Evolutionary conservation across 2,329 filamentous ascomycete genomes (phyloP).

Genomic region (Thielaviopsis ethacetica): DNA sequence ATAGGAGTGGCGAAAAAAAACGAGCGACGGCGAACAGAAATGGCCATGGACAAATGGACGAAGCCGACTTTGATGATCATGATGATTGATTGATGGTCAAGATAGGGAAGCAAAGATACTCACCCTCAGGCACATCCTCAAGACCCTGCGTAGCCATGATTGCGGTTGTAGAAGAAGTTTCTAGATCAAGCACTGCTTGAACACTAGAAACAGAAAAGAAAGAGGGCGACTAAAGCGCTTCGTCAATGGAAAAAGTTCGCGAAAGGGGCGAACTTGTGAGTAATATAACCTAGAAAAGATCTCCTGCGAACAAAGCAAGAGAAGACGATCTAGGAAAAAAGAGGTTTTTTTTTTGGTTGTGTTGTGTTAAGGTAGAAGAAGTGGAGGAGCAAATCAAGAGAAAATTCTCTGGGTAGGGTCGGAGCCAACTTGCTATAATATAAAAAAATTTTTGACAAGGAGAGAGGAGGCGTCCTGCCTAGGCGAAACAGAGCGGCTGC

Average conservation of each 20-base stretch:
- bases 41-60: neutral
- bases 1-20: neutral
- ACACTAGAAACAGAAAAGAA: slow-evolving; percentile 39
- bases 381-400: slow-evolving; percentile 5
- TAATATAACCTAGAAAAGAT: slow-evolving; percentile 27
- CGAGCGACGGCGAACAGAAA: neutral
- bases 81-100: neutral
- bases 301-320: slow-evolving; percentile 30
- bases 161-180: slow-evolving; percentile 46
- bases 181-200: slow-evolving; percentile 67
- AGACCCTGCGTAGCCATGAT: slow-evolving; percentile 99
- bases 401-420: slow-evolving; percentile 6
- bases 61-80: neutral
- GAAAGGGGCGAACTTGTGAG: slow-evolving; percentile 7
- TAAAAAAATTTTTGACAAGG: neutral
- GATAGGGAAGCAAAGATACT: slow-evolving; percentile 21
- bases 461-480: neutral
- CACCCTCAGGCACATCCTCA: slow-evolving; percentile 93
- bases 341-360: slow-evolving; percentile 4
- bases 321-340: slow-evolving; percentile 26
- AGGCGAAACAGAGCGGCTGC: neutral
- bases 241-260: slow-evolving; percentile 18
- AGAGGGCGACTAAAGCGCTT: slow-evolving; percentile 23
- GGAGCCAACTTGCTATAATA: neutral
- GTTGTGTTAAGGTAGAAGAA: slow-evolving; percentile 1